Conservation (phyloP, 805 yeast species). For the Alloascoidea africana region DNA sequence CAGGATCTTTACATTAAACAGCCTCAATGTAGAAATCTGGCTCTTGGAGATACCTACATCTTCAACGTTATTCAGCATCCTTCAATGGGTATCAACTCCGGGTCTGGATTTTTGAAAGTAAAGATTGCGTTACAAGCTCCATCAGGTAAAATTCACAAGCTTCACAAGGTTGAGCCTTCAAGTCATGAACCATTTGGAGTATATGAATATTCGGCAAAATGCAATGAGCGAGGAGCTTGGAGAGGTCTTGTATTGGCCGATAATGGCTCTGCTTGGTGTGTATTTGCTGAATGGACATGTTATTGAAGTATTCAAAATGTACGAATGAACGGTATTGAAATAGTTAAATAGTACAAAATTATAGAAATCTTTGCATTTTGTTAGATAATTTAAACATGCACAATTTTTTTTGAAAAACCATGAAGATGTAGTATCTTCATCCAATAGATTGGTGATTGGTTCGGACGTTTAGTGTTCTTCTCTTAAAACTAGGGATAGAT, state of each 20-base stretch:
- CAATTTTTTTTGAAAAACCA: no score
- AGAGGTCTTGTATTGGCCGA: constrained; percentile 71
- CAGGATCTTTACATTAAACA: constrained; percentile 71
- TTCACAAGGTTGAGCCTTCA: constrained; percentile 38
- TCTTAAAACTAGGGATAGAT: no score
- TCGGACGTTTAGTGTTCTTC: no score
- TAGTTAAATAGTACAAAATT: no score
- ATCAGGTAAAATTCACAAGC: constrained; percentile 56
- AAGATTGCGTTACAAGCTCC: constrained; percentile 73
- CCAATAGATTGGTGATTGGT: no score
- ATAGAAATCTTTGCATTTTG: no score
- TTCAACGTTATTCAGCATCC: constrained; percentile 55
- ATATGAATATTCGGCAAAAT: constrained; percentile 25
- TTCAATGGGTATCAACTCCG: constrained; percentile 26
- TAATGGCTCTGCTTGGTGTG: constrained; percentile 68
- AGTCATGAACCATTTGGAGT: constrained; percentile 9
- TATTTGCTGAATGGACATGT: constrained; percentile 85
- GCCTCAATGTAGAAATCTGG: constrained; percentile 63
- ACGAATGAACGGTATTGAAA: no score
- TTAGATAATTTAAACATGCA: no score
- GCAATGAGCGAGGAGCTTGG: constrained; percentile 71
- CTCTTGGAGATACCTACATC: constrained; percentile 40
- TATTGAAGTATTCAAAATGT: constrained; percentile 11
- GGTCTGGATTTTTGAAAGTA: constrained; percentile 26
- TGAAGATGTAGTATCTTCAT: no score